Conservation (phyloP, 257 asterid species). For the Nicotiana sylvestris region DNA sequence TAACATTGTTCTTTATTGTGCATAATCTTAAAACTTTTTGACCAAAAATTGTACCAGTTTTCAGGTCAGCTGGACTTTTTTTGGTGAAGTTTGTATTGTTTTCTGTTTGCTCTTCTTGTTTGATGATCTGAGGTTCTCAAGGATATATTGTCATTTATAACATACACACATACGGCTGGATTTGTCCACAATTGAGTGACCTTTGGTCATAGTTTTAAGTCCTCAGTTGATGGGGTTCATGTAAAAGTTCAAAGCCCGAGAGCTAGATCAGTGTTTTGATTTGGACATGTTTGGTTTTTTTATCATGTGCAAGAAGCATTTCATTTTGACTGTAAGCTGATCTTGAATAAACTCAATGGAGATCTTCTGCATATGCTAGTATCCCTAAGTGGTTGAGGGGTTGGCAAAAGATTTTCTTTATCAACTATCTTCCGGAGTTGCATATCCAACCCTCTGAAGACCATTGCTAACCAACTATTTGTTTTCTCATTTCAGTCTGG, state of each 20-base stretch:
- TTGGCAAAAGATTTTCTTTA: background rate
- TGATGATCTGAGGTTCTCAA: background rate
- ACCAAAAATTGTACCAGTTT: background rate
- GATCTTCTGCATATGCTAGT: background rate
- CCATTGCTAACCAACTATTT: background rate
- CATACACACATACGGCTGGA: background rate
- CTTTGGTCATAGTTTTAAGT: background rate
- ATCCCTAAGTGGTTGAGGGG: background rate
- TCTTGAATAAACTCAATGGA: background rate
- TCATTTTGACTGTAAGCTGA: background rate
- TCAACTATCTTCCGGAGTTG: background rate
- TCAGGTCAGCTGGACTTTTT: background rate
- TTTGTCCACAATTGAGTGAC: background rate
- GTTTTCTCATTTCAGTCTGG: conserved; percentile 41
- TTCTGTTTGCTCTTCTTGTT: background rate
- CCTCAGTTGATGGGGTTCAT: background rate
- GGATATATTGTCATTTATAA: background rate
- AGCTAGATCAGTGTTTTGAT: background rate
- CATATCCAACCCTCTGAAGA: background rate
- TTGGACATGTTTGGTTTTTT: background rate
- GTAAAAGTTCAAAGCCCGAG: background rate
- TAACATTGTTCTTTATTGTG: background rate
- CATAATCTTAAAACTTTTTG: background rate
- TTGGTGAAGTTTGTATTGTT: background rate
- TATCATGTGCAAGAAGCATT: background rate